Evolutionary conservation across 305 asterid species (phyloP).

Genomic region (Fraxinus ornus): DNA sequence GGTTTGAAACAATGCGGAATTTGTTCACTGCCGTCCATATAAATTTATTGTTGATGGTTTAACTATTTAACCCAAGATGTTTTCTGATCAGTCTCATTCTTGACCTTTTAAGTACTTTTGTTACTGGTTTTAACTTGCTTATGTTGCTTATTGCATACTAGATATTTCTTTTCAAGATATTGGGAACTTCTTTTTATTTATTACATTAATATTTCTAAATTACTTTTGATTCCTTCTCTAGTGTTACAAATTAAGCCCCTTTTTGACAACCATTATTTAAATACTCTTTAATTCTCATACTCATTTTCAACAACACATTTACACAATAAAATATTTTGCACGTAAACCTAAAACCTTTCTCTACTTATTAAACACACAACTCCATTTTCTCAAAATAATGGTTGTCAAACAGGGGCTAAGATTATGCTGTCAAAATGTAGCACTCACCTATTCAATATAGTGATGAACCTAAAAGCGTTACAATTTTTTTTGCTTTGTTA

Average conservation of each 20-base stretch:
- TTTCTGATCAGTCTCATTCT: background rate
- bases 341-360: too few species aligned
- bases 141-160: background rate
- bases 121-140: background rate
- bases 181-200: background rate
- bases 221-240: background rate
- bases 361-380: too few species aligned
- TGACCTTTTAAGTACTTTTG: background rate
- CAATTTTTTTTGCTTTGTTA: background rate
- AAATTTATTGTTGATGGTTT: background rate
- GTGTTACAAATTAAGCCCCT: background rate
- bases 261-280: too few species aligned
- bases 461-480: background rate
- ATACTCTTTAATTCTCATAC: too few species aligned
- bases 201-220: background rate
- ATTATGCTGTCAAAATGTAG: background rate
- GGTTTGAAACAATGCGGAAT: background rate
- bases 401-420: background rate
- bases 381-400: too few species aligned
- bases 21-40: background rate
- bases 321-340: too few species aligned
- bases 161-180: background rate
- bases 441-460: background rate
- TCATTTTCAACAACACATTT: too few species aligned
- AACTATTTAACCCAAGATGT: background rate